phyloP scores from a whole-genome alignment of 2,329 filamentous ascomycete genomes.

The Clathrospora elynae region DNA sequence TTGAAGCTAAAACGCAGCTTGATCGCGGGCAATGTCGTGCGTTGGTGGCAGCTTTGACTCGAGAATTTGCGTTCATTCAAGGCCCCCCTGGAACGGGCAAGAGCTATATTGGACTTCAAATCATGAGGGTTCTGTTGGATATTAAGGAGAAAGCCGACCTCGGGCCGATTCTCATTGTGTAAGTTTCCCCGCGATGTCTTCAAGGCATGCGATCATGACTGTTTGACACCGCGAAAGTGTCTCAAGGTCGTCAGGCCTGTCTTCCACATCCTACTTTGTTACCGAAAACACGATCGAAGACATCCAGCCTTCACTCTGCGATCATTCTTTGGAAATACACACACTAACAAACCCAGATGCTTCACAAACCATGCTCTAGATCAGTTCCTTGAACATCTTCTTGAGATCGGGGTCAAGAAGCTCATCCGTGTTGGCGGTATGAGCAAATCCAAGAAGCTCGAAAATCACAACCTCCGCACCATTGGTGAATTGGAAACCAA shows the following conservation, averaged over 20 bases:
- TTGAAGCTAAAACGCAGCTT: conserved; percentile 44
- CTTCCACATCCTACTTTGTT: too few relatives aligned
- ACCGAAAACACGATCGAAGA: too few relatives aligned
- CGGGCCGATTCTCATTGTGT: conserved; percentile 53
- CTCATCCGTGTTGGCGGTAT: conserved; percentile 67
- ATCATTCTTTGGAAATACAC: not conserved
- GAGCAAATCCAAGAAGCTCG: conserved; percentile 60
- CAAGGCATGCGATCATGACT: too few relatives aligned
- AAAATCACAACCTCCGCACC: conserved; percentile 56
- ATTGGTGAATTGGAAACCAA: conserved; percentile 24
- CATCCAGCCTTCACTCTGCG: too few relatives aligned
- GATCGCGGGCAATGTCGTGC: conserved; percentile 59
- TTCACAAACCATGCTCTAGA: conserved; percentile 62
- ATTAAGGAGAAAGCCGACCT: conserved; percentile 42
- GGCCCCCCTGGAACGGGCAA: conserved; percentile 75
- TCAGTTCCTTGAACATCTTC: conserved; percentile 65
- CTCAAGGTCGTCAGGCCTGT: too few relatives aligned
- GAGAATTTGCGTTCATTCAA: conserved; percentile 66
- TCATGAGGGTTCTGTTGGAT: conserved; percentile 63
- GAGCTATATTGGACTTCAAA: conserved; percentile 62
- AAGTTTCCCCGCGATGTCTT: conserved; percentile 17
- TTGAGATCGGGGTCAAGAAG: conserved; percentile 54
- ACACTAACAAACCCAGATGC: conserved; percentile 32
- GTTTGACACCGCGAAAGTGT: too few relatives aligned
- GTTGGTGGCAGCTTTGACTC: conserved; percentile 59